Percentiles rank a stretch among this genome's conserved stretches.
These are phyloP conservation scores for Dalechampia spathulata DNA, from an alignment of 441 rosid genomes.

Conservation along the genomic window DNA sequence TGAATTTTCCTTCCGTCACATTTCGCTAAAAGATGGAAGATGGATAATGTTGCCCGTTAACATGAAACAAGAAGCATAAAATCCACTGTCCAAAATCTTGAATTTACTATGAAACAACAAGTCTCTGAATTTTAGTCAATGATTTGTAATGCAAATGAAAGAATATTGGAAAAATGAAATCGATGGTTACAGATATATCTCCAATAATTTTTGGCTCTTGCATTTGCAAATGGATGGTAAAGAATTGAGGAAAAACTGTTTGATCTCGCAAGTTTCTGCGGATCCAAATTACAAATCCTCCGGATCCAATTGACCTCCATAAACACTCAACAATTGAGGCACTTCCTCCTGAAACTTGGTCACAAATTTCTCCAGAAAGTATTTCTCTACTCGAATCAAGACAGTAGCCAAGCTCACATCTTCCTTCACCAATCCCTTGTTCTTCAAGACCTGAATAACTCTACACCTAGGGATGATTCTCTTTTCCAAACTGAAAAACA, in stretches of 20 bases:
- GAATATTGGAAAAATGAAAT: too few species aligned
- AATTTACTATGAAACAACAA: too few species aligned
- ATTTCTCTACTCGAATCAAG: slow-evolving; percentile 25
- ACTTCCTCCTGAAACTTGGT: slow-evolving; percentile 30
- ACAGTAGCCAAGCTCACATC: slow-evolving; percentile 34
- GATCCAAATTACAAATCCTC: slow-evolving; percentile 9
- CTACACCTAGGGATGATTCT: slow-evolving; percentile 51
- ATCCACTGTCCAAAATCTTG: too few species aligned
- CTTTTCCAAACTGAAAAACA: slow-evolving; percentile 46
- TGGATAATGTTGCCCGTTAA: too few species aligned
- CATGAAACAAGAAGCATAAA: too few species aligned
- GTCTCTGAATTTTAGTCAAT: too few species aligned
- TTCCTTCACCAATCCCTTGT: slow-evolving; percentile 38
- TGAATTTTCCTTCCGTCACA: too few species aligned
- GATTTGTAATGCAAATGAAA: too few species aligned
- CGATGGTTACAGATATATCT: too few species aligned
- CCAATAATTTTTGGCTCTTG: too few species aligned
- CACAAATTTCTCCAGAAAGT: slow-evolving; percentile 41
- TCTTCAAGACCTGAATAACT: slow-evolving; percentile 30
- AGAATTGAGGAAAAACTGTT: background rate
- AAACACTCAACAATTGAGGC: slow-evolving; percentile 41
- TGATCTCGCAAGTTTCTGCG: background rate
- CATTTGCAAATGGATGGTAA: too few species aligned
- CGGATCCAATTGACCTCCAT: slow-evolving; percentile 19
- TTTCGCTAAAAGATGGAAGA: too few species aligned